Conservation (phyloP, 2,329 filamentous ascomycete species). For the Allantophomopsis cytisporea region DNA sequence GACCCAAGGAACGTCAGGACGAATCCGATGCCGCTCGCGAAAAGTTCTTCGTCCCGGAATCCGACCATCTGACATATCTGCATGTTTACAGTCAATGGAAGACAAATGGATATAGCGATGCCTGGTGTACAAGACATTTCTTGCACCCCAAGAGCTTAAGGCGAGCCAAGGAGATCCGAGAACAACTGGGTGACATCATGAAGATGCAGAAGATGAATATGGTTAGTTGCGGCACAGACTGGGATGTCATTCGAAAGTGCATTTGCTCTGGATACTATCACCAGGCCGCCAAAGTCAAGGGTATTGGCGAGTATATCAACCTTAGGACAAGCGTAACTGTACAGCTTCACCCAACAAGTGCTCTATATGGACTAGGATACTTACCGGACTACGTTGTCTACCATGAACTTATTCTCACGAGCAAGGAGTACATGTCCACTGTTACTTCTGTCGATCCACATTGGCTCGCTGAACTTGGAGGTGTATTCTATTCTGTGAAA, state of each 20-base stretch:
- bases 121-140: constrained; percentile 89
- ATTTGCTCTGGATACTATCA: constrained; percentile 98
- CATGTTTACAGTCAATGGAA: constrained; percentile 97
- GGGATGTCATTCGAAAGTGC: constrained; percentile 89
- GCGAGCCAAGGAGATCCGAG: constrained; percentile 83
- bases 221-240: constrained; percentile 84
- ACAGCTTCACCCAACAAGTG: constrained; percentile 85
- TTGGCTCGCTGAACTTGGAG: constrained; percentile 92
- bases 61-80: constrained; percentile 87
- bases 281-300: constrained; percentile 90
- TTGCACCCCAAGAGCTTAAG: constrained; percentile 89
- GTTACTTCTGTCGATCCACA: constrained; percentile 93
- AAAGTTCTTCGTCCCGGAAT: constrained; percentile 97
- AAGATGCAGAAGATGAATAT: constrained; percentile 83
- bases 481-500: constrained; percentile 94
- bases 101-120: constrained; percentile 75
- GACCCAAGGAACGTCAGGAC: constrained; percentile 91
- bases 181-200: constrained; percentile 92
- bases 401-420: constrained; percentile 92
- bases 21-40: constrained; percentile 91
- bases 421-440: constrained; percentile 95
- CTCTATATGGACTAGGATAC: constrained; percentile 84
- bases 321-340: constrained; percentile 88
- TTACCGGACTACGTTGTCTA: constrained; percentile 96
- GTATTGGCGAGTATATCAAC: constrained; percentile 95